These are phyloP conservation scores for Phaeomoniella chlamydospora DNA, from an alignment of 2,329 filamentous ascomycete genomes.

Conservation along the genomic window DNA sequence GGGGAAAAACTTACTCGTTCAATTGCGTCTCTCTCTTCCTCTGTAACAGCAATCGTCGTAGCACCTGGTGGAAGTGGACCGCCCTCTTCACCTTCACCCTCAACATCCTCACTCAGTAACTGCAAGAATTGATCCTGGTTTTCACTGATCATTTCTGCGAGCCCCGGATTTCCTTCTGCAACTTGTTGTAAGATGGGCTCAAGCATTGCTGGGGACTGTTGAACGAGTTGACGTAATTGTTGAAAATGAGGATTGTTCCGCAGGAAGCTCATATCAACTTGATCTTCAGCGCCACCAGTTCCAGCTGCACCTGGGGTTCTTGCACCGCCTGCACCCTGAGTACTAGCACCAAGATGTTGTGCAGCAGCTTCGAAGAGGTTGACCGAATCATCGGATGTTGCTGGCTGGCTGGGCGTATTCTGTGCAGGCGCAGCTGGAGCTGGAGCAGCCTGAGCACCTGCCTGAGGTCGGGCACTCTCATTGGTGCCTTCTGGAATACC, in stretches of 20 bases:
- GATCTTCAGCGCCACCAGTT: constrained; percentile 38
- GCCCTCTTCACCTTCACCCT: constrained; percentile 49
- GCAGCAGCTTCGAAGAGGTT: constrained; percentile 92
- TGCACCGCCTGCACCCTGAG: constrained; percentile 26
- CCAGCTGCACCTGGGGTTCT: constrained; percentile 26
- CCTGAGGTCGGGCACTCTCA: constrained; percentile 46
- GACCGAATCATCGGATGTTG: constrained; percentile 47
- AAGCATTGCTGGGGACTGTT: constrained; percentile 96
- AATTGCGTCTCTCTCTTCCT: constrained; percentile 93
- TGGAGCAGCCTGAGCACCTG: constrained; percentile 12
- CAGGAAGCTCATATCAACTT: constrained; percentile 81
- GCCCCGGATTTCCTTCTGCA: constrained; percentile 82
- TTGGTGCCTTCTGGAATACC: constrained; percentile 80
- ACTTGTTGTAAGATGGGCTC: constrained; percentile 96
- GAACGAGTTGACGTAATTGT: constrained; percentile 89
- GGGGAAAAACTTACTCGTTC: constrained; percentile 55
- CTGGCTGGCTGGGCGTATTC: constrained; percentile 24
- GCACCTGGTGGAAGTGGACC: constrained; percentile 71
- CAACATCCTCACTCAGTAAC: constrained; percentile 73
- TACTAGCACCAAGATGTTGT: constrained; percentile 44
- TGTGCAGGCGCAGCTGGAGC: constrained; percentile 22
- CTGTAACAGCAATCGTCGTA: constrained; percentile 79
- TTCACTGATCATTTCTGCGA: constrained; percentile 80
- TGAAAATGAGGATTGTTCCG: constrained; percentile 96
- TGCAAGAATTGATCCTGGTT: constrained; percentile 90